Evolutionary conservation across 2,329 filamentous ascomycete genomes (phyloP), one percentile per base, ranked within the genome.

Genomic region (Claviceps purpurea): DNA sequence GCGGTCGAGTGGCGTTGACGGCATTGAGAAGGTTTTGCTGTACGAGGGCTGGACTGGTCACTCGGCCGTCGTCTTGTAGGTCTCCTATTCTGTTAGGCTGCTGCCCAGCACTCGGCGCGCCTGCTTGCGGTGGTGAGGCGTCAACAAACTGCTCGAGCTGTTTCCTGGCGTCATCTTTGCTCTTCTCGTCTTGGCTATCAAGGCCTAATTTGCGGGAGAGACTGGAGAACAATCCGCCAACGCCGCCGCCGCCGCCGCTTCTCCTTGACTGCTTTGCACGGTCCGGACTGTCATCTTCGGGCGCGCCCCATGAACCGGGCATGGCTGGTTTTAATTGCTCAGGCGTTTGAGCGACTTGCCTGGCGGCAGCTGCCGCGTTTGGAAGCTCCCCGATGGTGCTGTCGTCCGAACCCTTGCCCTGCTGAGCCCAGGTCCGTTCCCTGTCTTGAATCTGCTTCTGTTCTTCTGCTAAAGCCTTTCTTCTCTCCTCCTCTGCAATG

Each of bases 401-500:
- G 5, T 47, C 53, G 11, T 41, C 47, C 13, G 49, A 50, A 2
- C 46, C 65, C 42, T 70, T 67, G n/a, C 68, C 70, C 43, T 58
- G 54, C 39, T 59, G 58, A 10, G 62, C 60, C 68, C 74, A 77
- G 46, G 73, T 66, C 56, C 70, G 65, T 55, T 79, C 72, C 2
- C 67, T 68, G 56, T 79, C 76, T 61, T 80, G 77, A 22, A 89
- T 80, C 38, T 75, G 76, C 61, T 80, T 78, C 57, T 84, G 79
- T 62, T 95, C 88, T 47, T 81, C 79, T 56, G 87, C 85, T 5
- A 89, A 66, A 39, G 86, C 82, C 61, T 84, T 84, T 61, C 85
- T 82, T 48, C 87, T 79, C 64, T 89, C 82, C 60, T 87, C 85
- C 62, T 96, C 90, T 0, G 89, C 89, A 57, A 97, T 82, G 50